Percentiles rank a stretch among this genome's conserved stretches.
Evolutionary conservation across 306 rosid genomes (phyloP).

Genomic region (Casuarina cunninghamiana): DNA sequence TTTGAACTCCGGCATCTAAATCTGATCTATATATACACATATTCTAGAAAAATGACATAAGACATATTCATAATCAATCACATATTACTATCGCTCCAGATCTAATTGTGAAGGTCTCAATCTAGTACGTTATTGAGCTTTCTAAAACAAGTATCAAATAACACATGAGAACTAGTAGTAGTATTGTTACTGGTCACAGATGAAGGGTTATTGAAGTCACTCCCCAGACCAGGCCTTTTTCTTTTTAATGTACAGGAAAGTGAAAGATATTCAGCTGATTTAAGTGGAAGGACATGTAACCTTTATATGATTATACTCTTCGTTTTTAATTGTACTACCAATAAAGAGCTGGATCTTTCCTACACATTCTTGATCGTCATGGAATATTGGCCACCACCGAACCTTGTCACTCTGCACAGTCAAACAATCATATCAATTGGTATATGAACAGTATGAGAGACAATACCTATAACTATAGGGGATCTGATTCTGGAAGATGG

Average conservation of each 20-base stretch:
- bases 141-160: background rate
- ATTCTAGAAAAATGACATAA: background rate
- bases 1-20: background rate
- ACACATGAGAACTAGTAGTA: background rate
- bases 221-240: background rate
- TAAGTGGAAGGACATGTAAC: conserved; percentile 39
- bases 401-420: conserved; percentile 67
- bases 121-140: background rate
- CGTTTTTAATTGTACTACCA: conserved; percentile 63
- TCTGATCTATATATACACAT: background rate
- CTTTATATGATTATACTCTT: conserved; percentile 77
- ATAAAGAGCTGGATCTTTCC: conserved; percentile 91
- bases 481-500: conserved; percentile 11
- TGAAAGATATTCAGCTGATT: conserved; percentile 13
- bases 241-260: background rate
- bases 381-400: conserved; percentile 95
- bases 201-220: background rate
- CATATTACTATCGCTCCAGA: background rate
- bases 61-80: background rate
- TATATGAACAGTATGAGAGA: conserved; percentile 10
- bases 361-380: conserved; percentile 78
- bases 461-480: conserved; percentile 4
- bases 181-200: background rate
- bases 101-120: background rate
- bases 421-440: conserved; percentile 21